A percentile compares a stretch with the other conserved stretches of the same genome.
Evolutionary conservation across 257 asterid genomes (phyloP).

Genomic region (Scutellaria barbata): DNA sequence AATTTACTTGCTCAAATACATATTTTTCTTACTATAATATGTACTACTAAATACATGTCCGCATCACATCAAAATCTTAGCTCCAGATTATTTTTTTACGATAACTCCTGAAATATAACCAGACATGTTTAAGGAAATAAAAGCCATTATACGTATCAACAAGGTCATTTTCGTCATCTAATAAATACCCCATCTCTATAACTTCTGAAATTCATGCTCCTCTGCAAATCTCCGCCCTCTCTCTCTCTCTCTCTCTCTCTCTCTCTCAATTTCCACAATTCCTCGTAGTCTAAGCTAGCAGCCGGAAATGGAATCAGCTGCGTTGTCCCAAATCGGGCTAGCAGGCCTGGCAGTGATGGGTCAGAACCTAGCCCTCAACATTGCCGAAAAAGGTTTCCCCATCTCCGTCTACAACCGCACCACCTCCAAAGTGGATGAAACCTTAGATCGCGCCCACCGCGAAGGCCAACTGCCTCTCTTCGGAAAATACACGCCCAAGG

Average conservation of each 20-base stretch:
- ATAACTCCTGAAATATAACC: too few relatives aligned
- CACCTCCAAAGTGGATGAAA: conserved; percentile 68
- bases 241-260: conserved; percentile 16
- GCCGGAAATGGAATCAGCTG: conserved; percentile 43
- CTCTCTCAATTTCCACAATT: not conserved
- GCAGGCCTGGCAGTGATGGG: conserved; percentile 89
- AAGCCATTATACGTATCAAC: too few relatives aligned
- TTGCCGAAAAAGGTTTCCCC: conserved; percentile 58
- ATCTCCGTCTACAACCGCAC: conserved; percentile 73
- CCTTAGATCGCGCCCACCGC: conserved; percentile 64
- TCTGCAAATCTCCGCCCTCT: not conserved
- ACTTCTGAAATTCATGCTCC: too few relatives aligned
- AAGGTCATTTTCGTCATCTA: too few relatives aligned
- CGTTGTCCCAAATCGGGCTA: conserved; percentile 68
- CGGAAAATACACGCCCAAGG: conserved; percentile 63
- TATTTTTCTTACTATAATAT: too few relatives aligned
- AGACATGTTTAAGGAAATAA: too few relatives aligned
- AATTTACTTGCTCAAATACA: too few relatives aligned
- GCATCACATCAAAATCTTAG: too few relatives aligned
- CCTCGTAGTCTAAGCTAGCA: too few relatives aligned
- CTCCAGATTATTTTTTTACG: too few relatives aligned
- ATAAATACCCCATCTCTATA: too few relatives aligned
- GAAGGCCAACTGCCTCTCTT: conserved; percentile 64
- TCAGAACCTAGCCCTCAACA: conserved; percentile 67
- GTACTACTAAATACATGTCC: too few relatives aligned